Evolutionary conservation across 306 rosid species (phyloP), one percentile per base, ranked within the genome.

Genomic region (Cucurbita moschata): DNA sequence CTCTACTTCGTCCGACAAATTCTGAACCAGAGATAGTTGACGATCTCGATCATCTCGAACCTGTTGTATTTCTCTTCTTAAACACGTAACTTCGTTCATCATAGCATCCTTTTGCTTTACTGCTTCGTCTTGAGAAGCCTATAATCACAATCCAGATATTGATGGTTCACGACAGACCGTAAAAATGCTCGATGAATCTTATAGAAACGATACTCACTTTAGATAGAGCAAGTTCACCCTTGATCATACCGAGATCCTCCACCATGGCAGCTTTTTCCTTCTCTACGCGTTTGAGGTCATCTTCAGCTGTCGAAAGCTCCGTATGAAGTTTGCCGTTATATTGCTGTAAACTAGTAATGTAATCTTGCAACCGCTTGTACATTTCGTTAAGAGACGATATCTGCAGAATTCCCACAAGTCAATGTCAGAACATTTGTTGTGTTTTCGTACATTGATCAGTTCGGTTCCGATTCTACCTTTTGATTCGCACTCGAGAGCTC

Each of bases 61-160:
- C 81, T 86, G 96, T 76, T 84, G 89, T 77, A 94, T 76, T 80
- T 94, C 99, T 76, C 77, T 54, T 67, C 91, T 84, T 74, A 91
- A 90, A 77, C 83, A 76, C 14, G 87, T 79, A 77, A 81, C 85
- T 77, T 94, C 99, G 53, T 86, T 78, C 62, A 84, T 82, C 85
- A 94, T 80, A 38, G 86, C 85, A 59, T 91, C 99, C 83, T 91
- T 94, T 77, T 89, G 96, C 84, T 85, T 94, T 52, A 85, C 77
- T 30, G 99, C 97, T 62, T 94, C 99, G 53, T 91, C 99, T 84
- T 91, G 97, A 81, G 96, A 87, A 79, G 91, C 69, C 99, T 94
- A 71, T 35, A 23, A 54, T 19, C 58, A 21, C 15, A 35, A 71
- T 35, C 15, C 71, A 50, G 26, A 13, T 15, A 50, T 11, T 46